Base-by-base conservation (phyloP, 257 asterid genomes). In the Leonotis leonurus region DNA sequence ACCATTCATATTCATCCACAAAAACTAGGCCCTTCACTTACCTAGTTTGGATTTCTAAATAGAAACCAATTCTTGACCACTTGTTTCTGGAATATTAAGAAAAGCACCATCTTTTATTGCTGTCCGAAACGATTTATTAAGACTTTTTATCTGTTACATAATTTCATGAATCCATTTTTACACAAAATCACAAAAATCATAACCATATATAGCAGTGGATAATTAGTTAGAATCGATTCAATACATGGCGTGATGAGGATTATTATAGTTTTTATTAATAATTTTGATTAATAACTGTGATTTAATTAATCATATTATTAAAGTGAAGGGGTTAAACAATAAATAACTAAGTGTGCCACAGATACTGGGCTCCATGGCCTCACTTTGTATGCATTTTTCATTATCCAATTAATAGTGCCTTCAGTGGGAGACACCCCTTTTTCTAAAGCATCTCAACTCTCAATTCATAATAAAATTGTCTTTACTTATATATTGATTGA, bases 351-450 rank as follows among this genome's bases (percentile, higher is more conserved):
- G n/a, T 8, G 73, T 60, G 73, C 59, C 77, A 44, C 4, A 49
- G 70, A 49, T 70, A 6, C 57, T 75, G 75, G 84, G 79, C 78
- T 58, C 72, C 76, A 64, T 39, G 18, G 20, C 14, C 6, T 40
- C 22, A 39, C 30, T 49, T 68, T 74, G 45, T n/a, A n/a, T n/a
- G n/a, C n/a, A 16, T 33, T 67, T 59, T 39, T 64, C 3, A 67
- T 64, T 66, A 69, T 77, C 70, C 68, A 59, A 71, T 35, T 60
- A 32, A 54, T 68, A 14, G 75, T 45, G 73, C 56, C 82, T 66
- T 54, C 56, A 69, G 67, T 62, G 80, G 81, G 70, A 70, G 74
- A 81, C 81, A 78, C 35, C 53, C 41, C 58, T 64, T 64, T 49
- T 48, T 45, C 51, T 27, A 67, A 78, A 72, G 75, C 78, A 53